Percentiles rank a stretch among this genome's conserved stretches.
phyloP scores from a whole-genome alignment of 768 basidiomycete species.

The Dentipellis sp. region DNA sequence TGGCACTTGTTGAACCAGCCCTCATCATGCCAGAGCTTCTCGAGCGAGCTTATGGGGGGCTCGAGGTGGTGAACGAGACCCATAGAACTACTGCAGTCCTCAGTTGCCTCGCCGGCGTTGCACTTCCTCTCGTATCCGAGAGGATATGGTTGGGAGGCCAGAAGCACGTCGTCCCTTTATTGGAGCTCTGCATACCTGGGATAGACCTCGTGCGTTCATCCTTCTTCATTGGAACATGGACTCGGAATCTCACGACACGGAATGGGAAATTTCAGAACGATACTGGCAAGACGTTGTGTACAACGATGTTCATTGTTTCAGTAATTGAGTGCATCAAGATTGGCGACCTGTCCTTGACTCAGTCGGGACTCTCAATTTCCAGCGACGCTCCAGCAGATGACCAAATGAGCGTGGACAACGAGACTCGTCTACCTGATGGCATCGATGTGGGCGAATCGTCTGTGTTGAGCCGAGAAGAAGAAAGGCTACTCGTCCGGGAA shows the following conservation, averaged over 20 bases:
- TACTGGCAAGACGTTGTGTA: constrained; percentile 69
- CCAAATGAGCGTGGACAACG: constrained; percentile 42
- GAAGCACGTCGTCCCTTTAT: constrained; percentile 77
- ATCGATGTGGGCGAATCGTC: constrained; percentile 31
- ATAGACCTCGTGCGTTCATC: constrained; percentile 65
- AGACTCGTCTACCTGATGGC: constrained; percentile 42
- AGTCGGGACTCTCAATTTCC: constrained; percentile 45
- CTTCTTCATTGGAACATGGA: neutral
- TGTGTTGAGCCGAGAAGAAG: constrained; percentile 50
- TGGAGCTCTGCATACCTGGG: constrained; percentile 85
- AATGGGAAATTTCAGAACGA: constrained; percentile 48
- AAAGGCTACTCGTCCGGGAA: constrained; percentile 64
- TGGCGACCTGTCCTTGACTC: constrained; percentile 61
- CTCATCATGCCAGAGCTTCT: constrained; percentile 87
- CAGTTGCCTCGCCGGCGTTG: constrained; percentile 70
- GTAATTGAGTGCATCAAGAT: constrained; percentile 70
- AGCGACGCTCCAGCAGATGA: constrained; percentile 45
- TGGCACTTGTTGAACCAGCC: constrained; percentile 74
- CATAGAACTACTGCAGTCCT: constrained; percentile 89
- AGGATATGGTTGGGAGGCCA: constrained; percentile 78
- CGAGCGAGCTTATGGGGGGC: constrained; percentile 82
- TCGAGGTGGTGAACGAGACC: constrained; percentile 94
- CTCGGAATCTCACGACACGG: neutral
- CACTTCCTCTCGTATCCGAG: constrained; percentile 70
- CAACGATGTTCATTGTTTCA: constrained; percentile 70